A percentile compares a stretch with the other conserved stretches of the same genome.
These are phyloP conservation scores for Neurospora pannonica DNA, from an alignment of 495 filamentous ascomycete species.

Conservation along the genomic window DNA sequence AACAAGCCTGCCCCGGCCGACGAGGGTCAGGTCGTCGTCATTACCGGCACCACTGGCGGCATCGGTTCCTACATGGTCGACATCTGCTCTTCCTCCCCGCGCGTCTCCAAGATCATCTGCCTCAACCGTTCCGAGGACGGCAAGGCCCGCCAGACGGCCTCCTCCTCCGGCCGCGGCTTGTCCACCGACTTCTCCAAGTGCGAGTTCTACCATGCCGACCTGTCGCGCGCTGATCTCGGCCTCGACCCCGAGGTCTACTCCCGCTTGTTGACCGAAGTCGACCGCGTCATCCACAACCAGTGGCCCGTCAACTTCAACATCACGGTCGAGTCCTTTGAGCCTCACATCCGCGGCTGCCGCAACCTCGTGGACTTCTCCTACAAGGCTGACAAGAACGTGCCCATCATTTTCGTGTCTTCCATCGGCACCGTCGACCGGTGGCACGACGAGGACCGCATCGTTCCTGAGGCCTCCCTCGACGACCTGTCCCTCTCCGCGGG, in stretches of 20 bases:
- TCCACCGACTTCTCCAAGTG: constrained; percentile 28
- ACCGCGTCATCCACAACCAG: constrained; percentile 50
- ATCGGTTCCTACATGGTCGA: constrained; percentile 50
- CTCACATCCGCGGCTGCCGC: constrained; percentile 43
- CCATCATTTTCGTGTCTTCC: constrained; percentile 48
- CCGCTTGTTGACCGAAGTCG: constrained; percentile 27
- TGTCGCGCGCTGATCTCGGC: constrained; percentile 37
- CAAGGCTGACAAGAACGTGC: constrained; percentile 30
- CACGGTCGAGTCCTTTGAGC: constrained; percentile 44
- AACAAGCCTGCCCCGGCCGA: constrained; percentile 25
- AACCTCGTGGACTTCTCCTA: constrained; percentile 43
- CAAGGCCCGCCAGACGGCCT: constrained; percentile 20
- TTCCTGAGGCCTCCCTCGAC: constrained; percentile 38
- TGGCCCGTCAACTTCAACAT: constrained; percentile 58
- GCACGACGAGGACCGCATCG: constrained; percentile 6
- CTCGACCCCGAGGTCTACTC: constrained; percentile 29
- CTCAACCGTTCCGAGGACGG: constrained; percentile 43
- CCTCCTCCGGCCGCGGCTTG: constrained; percentile 26
- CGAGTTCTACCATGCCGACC: constrained; percentile 41
- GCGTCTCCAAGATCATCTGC: constrained; percentile 42
- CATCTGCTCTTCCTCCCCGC: constrained; percentile 23
- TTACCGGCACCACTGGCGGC: constrained; percentile 53
- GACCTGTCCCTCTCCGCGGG: constrained; percentile 28
- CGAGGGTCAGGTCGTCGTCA: constrained; percentile 35
- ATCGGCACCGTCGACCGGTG: constrained; percentile 37